A percentile compares a stretch with the other conserved stretches of the same genome.
Conservation (phyloP, 73 alveolate genomes). For the Paramecium primaurelia region DNA sequence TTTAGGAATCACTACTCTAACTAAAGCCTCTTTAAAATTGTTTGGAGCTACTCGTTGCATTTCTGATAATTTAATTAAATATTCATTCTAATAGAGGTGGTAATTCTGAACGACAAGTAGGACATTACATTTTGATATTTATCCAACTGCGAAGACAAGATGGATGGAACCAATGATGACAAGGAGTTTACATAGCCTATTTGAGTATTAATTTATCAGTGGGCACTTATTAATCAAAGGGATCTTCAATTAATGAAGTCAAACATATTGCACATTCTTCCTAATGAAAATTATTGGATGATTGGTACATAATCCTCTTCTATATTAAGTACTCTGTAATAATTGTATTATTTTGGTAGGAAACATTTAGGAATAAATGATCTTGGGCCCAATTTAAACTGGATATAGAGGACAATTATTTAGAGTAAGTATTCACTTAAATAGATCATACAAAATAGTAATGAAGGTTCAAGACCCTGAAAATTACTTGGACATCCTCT, state of each 20-base stretch:
- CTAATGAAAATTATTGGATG: background rate
- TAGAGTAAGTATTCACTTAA: background rate
- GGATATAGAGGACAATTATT: background rate
- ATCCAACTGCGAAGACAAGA: slow-evolving; percentile 95
- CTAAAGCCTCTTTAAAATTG: background rate
- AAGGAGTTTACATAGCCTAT: slow-evolving; percentile 90
- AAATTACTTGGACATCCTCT: slow-evolving; percentile 28
- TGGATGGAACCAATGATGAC: slow-evolving; percentile 91
- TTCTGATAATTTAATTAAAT: slow-evolving; percentile 13
- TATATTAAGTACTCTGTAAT: slow-evolving; percentile 8
- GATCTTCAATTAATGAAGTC: slow-evolving; percentile 58
- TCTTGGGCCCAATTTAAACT: slow-evolving; percentile 60
- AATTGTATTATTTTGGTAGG: slow-evolving; percentile 45
- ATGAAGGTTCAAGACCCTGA: background rate
- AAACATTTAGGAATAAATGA: slow-evolving; percentile 63
- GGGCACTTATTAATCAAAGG: background rate
- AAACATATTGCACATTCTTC: slow-evolving; percentile 73
- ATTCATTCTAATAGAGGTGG: slow-evolving; percentile 61
- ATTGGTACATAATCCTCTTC: slow-evolving; percentile 47
- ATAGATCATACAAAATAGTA: background rate
- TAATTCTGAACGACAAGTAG: slow-evolving; percentile 91
- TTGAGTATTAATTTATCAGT: background rate
- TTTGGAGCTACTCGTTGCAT: slow-evolving; percentile 23
- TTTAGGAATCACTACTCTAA: slow-evolving; percentile 25
- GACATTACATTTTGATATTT: slow-evolving; percentile 92